Evolutionary conservation across 2,329 filamentous ascomycete genomes (phyloP).

Genomic region (Colletotrichum aenigma): DNA sequence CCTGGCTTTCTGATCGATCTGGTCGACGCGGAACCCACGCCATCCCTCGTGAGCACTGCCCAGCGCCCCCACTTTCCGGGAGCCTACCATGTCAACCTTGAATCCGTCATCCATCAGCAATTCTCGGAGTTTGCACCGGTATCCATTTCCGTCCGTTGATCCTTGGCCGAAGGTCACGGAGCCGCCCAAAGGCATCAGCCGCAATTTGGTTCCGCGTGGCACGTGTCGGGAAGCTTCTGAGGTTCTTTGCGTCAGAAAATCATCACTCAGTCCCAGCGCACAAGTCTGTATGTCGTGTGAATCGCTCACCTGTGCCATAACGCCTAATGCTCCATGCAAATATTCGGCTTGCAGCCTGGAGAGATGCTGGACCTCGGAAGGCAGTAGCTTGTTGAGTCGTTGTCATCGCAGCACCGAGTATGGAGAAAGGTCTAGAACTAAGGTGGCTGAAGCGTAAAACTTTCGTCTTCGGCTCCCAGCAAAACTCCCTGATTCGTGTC

Average conservation of each 20-base stretch:
- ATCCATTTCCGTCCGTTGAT: slow-evolving; percentile 38
- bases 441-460: background rate
- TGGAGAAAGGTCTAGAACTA: background rate
- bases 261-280: background rate
- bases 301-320: background rate
- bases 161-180: slow-evolving; percentile 39
- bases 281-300: background rate
- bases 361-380: background rate
- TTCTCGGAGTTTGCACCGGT: slow-evolving; percentile 37
- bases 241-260: background rate
- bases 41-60: slow-evolving; percentile 42
- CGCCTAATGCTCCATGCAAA: background rate
- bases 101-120: slow-evolving; percentile 33
- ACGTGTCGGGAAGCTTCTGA: background rate
- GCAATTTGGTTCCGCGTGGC: background rate
- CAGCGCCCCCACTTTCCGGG: slow-evolving; percentile 37
- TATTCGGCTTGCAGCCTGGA: background rate
- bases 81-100: slow-evolving; percentile 41
- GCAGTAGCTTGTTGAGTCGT: background rate
- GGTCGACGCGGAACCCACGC: slow-evolving; percentile 35
- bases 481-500: background rate
- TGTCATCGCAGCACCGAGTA: background rate
- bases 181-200: slow-evolving; percentile 42
- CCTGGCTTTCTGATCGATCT: slow-evolving; percentile 34
- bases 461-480: accelerated